These are phyloP conservation scores for Phytophthora cactorum DNA, from an alignment of 352 stramenopile species.

Conservation along the genomic window DNA sequence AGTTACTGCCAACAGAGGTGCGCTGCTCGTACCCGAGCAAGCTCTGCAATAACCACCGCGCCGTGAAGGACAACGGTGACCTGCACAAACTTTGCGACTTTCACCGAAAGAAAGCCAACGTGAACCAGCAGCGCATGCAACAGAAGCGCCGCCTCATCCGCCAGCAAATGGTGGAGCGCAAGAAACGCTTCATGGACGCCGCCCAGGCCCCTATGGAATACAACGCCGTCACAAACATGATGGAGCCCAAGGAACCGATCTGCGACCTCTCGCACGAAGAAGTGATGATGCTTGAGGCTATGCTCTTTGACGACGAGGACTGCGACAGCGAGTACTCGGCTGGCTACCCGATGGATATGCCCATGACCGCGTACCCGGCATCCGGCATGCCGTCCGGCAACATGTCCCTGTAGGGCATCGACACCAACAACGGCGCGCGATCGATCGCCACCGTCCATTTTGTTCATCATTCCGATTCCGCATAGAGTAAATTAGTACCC, in stretches of 20 bases:
- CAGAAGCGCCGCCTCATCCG: conserved; percentile 52
- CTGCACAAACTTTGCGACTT: conserved; percentile 80
- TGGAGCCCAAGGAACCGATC: conserved; percentile 46
- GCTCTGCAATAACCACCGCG: conserved; percentile 66
- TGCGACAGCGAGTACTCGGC: conserved; percentile 26
- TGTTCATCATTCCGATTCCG: conserved; percentile 32
- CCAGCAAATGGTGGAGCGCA: conserved; percentile 58
- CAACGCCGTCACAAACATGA: conserved; percentile 32
- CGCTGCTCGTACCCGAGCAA: conserved; percentile 79
- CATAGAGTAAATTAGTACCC: conserved; percentile 50
- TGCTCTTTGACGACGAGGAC: conserved; percentile 53
- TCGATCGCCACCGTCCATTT: conserved; percentile 21
- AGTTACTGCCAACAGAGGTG: conserved; percentile 51
- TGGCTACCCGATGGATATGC: conserved; percentile 16
- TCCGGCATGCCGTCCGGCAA: conserved; percentile 25
- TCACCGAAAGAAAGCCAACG: conserved; percentile 74
- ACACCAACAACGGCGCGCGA: not conserved
- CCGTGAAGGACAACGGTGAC: conserved; percentile 74
- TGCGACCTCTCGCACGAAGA: conserved; percentile 51
- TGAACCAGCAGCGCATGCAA: conserved; percentile 79
- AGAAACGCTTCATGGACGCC: conserved; percentile 56
- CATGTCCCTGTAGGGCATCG: conserved; percentile 36
- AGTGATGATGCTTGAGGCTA: conserved; percentile 50
- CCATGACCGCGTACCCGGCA: conserved; percentile 22
- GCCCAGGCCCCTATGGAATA: conserved; percentile 43